Base-by-base conservation (phyloP, 768 basidiomycete species). In the Trametes meyenii region DNA sequence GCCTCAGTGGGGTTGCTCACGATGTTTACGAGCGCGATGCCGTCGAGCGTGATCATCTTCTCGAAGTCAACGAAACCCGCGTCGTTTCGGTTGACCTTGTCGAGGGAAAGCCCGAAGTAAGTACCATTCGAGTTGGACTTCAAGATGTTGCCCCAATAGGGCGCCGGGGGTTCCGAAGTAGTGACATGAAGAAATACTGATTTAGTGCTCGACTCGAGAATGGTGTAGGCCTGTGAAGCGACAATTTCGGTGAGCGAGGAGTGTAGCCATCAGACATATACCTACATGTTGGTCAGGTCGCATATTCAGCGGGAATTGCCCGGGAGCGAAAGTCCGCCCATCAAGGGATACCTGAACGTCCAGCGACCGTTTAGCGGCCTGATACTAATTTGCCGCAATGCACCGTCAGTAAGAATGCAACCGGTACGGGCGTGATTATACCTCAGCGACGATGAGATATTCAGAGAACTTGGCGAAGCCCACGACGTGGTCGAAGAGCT, bases 51-150 rank as follows among this genome's bases (percentile, higher is more conserved):
- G 58, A 90, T 85, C 83, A 98, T 90, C 80, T 98, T 99, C 78
- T 99, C 97, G 66, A 98, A 99, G 73, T 99, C 96, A 35, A 94
- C 96, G 69, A 83, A 98, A 5, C 97, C 97, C 0, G 77, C 71
- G 0, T 84, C 77, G 71, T 99, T 89, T n/a, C 97, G 84, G 73
- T 98, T 98, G 57, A 92, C 97, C 67, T 94, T 82, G 66, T 92
- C 89, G 40, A 92, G 69, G 0, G 95, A 92, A 12, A 95, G 72
- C 21, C 91, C 88, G 72, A 94, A 99, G 79, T 97, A 98, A 0
- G 97, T 99, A 39, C 97, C 97, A 68, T 99, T 99, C 33, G 91
- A 98, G 74, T 99, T 98, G 29, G 96, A 97, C 74, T 96, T 96
- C 62, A 94, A 83, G 66, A 98, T 88, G 69, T 85, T 90, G 38